These are phyloP conservation scores for Hygrophorus pudorinus DNA, from an alignment of 768 basidiomycete genomes.

Conservation along the genomic window DNA sequence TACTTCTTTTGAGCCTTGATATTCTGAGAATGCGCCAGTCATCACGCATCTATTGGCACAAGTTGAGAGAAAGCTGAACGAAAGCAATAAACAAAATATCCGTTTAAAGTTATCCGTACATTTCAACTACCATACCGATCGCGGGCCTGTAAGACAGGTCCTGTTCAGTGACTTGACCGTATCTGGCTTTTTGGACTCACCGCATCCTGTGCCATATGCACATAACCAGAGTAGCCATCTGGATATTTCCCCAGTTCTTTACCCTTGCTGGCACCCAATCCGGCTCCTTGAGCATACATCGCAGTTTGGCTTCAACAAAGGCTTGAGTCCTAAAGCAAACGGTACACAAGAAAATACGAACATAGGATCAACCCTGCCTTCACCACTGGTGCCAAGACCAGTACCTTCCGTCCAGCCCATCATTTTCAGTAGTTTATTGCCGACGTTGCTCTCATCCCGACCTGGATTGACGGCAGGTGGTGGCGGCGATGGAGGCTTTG, in stretches of 20 bases:
- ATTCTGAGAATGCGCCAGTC: too few species aligned
- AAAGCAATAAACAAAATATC: too few species aligned
- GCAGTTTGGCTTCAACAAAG: constrained; percentile 52
- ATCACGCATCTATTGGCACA: too few species aligned
- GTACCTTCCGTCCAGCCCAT: constrained; percentile 96
- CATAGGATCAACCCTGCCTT: constrained; percentile 86
- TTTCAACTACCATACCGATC: constrained; percentile 12
- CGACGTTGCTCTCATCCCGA: constrained; percentile 77
- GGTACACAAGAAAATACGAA: constrained; percentile 24
- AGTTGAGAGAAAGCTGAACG: too few species aligned
- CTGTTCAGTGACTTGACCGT: background rate
- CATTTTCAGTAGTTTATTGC: constrained; percentile 89
- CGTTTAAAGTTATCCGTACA: too few species aligned
- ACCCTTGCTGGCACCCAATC: constrained; percentile 87
- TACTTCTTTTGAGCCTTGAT: too few species aligned
- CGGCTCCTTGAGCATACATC: constrained; percentile 81
- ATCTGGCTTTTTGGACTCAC: background rate
- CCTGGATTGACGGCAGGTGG: constrained; percentile 59
- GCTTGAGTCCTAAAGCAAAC: constrained; percentile 3
- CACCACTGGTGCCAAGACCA: constrained; percentile 74
- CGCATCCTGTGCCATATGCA: constrained; percentile 56
- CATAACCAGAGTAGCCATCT: constrained; percentile 61
- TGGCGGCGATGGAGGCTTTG: constrained; percentile 52
- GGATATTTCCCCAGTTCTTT: constrained; percentile 69
- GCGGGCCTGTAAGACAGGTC: constrained; percentile 3